Conservation (phyloP, 129 eudicot species). For the Daucus carota region DNA sequence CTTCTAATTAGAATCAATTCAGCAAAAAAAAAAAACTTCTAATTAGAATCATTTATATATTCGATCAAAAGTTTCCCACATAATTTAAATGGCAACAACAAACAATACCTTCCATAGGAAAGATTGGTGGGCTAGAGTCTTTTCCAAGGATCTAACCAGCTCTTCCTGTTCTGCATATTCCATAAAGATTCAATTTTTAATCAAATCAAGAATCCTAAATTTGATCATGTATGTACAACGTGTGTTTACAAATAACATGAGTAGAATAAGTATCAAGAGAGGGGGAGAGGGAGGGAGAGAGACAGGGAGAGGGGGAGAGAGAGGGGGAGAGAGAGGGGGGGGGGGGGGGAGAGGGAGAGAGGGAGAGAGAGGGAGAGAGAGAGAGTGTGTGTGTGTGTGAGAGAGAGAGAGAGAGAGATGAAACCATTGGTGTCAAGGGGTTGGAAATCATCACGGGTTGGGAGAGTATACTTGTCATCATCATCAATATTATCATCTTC, state of each 20-base stretch:
- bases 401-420: constrained; percentile 6
- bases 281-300: constrained; percentile 16
- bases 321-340: constrained; percentile 5
- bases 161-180: constrained; percentile 74
- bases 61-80: background rate
- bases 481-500: constrained; percentile 18
- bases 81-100: background rate
- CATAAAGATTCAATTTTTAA: background rate
- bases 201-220: background rate
- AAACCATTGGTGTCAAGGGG: constrained; percentile 76
- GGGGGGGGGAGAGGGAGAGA: background rate
- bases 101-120: constrained; percentile 60
- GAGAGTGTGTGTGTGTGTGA: background rate
- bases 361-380: constrained; percentile 6
- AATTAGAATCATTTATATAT: no score
- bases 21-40: no score
- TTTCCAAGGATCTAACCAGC: constrained; percentile 68
- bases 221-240: no score
- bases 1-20: no score
- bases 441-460: constrained; percentile 64
- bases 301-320: constrained; percentile 10
- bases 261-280: background rate
- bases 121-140: constrained; percentile 60
- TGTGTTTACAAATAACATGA: background rate
- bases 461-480: constrained; percentile 52